Percentiles rank a stretch among this genome's conserved stretches.
phyloP scores from a whole-genome alignment of 768 basidiomycete genomes.

The Lentinula sp. region DNA sequence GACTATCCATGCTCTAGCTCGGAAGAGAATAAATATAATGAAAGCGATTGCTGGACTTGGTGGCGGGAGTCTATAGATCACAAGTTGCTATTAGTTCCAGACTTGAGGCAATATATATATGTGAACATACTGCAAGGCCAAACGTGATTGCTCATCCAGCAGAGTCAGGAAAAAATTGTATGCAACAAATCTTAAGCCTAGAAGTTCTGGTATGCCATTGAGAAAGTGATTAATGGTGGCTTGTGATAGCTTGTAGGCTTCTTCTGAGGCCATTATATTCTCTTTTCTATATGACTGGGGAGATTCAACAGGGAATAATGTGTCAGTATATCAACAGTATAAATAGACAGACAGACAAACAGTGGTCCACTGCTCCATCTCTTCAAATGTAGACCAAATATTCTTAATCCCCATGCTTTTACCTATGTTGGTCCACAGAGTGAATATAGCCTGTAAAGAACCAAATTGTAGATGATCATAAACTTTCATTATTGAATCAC shows the following conservation, averaged over 20 bases:
- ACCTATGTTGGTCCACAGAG: slow-evolving; percentile 38
- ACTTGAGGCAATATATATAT: background rate
- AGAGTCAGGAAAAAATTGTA: background rate
- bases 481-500: slow-evolving; percentile 11
- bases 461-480: too few relatives aligned
- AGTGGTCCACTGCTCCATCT: slow-evolving; percentile 29
- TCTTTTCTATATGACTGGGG: slow-evolving; percentile 32
- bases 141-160: too few relatives aligned
- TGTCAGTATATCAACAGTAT: too few relatives aligned
- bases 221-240: slow-evolving; percentile 36
- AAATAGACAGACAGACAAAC: slow-evolving; percentile 15
- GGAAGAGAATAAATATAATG: too few relatives aligned
- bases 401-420: slow-evolving; percentile 38
- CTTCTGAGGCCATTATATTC: slow-evolving; percentile 33
- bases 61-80: too few relatives aligned
- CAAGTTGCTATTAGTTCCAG: too few relatives aligned
- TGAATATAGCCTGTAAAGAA: slow-evolving; percentile 26
- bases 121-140: slow-evolving; percentile 8
- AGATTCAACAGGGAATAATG: background rate
- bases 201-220: slow-evolving; percentile 24
- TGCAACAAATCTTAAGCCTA: slow-evolving; percentile 28
- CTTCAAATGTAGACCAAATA: slow-evolving; percentile 36
- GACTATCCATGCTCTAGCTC: too few relatives aligned
- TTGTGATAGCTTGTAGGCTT: slow-evolving; percentile 30
- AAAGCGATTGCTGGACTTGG: too few relatives aligned